These are phyloP conservation scores for Boletus vermiculosoides DNA, from an alignment of 768 basidiomycete genomes.

Conservation along the genomic window DNA sequence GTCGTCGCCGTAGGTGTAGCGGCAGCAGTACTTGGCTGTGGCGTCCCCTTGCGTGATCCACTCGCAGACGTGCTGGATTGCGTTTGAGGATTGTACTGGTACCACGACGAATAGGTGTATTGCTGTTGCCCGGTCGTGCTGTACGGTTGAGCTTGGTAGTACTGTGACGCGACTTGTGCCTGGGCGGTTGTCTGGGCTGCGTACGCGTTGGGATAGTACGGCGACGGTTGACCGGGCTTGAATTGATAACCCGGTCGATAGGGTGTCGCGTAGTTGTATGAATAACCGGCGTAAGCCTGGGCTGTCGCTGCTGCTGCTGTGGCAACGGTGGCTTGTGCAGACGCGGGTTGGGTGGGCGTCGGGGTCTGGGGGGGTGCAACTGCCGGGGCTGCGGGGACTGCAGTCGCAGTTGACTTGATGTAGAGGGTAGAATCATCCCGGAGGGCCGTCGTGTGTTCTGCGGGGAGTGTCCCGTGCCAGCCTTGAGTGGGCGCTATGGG, in stretches of 20 bases:
- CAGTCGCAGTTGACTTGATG: slow-evolving; percentile 47
- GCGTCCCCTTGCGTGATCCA: slow-evolving; percentile 43
- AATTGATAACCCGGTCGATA: slow-evolving; percentile 37
- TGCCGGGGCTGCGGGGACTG: slow-evolving; percentile 33
- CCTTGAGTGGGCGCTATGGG: slow-evolving; percentile 58
- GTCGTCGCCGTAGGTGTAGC: slow-evolving; percentile 25
- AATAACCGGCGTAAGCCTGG: slow-evolving; percentile 32
- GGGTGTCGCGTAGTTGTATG: slow-evolving; percentile 38
- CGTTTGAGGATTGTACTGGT: slow-evolving; percentile 39
- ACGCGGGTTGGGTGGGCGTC: slow-evolving; percentile 26
- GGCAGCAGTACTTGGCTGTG: slow-evolving; percentile 38
- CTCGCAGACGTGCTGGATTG: slow-evolving; percentile 21
- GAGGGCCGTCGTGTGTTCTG: slow-evolving; percentile 55
- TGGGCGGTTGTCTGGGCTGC: slow-evolving; percentile 26
- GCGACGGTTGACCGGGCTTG: slow-evolving; percentile 36
- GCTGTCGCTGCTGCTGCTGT: slow-evolving; percentile 26
- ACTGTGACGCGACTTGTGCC: slow-evolving; percentile 32
- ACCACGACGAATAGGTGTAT: slow-evolving; percentile 46
- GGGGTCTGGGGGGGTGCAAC: slow-evolving; percentile 37
- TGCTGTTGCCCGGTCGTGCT: slow-evolving; percentile 36
- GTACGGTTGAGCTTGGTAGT: slow-evolving; percentile 39
- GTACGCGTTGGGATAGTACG: slow-evolving; percentile 33
- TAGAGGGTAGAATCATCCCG: slow-evolving; percentile 75
- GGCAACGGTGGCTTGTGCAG: slow-evolving; percentile 24
- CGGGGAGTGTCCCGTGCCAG: slow-evolving; percentile 74